Base-by-base conservation (phyloP, 139 green algal species). In the Pedinophyceae sp. region DNA sequence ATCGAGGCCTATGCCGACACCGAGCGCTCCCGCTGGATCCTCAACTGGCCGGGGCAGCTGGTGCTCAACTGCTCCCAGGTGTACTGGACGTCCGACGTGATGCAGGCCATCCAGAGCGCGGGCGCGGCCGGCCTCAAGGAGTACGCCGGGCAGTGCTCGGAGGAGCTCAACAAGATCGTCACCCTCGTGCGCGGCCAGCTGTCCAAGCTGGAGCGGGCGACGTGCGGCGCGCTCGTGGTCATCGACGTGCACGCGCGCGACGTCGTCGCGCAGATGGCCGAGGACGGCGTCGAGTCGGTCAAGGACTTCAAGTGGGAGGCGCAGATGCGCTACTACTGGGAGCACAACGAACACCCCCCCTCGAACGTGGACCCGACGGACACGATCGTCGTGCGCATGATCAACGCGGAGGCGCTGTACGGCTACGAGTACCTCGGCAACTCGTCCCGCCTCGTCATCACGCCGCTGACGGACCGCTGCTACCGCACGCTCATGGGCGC, bases 301-400 rank as follows among this genome's bases (percentile, higher is more conserved):
- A 63, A 63, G 5, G 79, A 87, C 69, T 87, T 87, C 59, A 82
- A 84, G 60, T 87, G 79, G 74, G 70, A 77, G 54, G 69, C 58
- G 38, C 70, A 79, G 67, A 46, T 77, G 57, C 64, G 74, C 10
- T 85, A 84, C 67, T 76, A 78, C 58, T 82, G 76, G 72, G 79
- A 88, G 71, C 69, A 79, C 57, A 63, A 86, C 38, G 79, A 83
- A 38, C 53, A 56, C 30, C 22, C 27, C 3, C 25, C 45, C 45
- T 7, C 27, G 46, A 27, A 63, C 16, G 59, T 43, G 10, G 34
- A 7, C 34, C 48, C 48, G 48, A 49, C 55, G 30, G 55, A 81
- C 57, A 83, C 75, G 13, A 57, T 78, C 19, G 40, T 79, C 58
- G 46, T 48, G 29, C 66, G 69, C 49, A 83, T 83, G 71, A 83